These are phyloP conservation scores for Chaetomium olivaceum DNA, from an alignment of 2,329 filamentous ascomycete species.

Conservation along the genomic window DNA sequence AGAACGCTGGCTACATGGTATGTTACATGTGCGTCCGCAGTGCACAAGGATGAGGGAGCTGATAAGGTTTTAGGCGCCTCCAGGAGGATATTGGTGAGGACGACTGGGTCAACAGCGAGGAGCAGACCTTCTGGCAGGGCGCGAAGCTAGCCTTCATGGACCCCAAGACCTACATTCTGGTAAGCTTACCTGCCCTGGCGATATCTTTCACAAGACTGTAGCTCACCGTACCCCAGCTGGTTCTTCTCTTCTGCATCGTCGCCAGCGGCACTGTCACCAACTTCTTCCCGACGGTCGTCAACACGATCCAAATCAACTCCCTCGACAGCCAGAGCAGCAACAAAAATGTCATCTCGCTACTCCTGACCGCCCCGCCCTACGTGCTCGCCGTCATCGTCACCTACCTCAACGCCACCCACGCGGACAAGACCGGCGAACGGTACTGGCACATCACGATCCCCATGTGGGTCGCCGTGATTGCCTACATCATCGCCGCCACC, in stretches of 20 bases:
- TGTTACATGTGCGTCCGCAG: not conserved
- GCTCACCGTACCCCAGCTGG: conserved; percentile 37
- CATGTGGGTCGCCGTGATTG: conserved; percentile 59
- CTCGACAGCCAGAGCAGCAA: conserved; percentile 44
- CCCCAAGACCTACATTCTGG: conserved; percentile 61
- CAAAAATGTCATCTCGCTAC: conserved; percentile 57
- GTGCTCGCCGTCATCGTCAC: conserved; percentile 62
- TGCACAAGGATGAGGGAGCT: not conserved
- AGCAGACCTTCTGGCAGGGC: conserved; percentile 58
- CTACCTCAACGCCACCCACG: conserved; percentile 67
- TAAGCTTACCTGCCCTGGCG: conserved; percentile 30
- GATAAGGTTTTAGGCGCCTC: conserved; percentile 45
- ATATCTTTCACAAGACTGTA: not conserved
- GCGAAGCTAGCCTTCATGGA: conserved; percentile 58
- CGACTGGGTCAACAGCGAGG: conserved; percentile 58
- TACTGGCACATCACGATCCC: conserved; percentile 68
- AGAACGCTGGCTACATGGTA: conserved; percentile 55
- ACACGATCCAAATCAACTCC: conserved; percentile 50
- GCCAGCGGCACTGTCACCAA: conserved; percentile 60
- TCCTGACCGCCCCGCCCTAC: conserved; percentile 67
- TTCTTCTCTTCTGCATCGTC: conserved; percentile 59
- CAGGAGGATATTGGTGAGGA: conserved; percentile 66
- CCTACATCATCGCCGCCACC: conserved; percentile 68
- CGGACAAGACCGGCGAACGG: conserved; percentile 69
- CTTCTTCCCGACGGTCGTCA: conserved; percentile 71